phyloP scores from a whole-genome alignment of 495 filamentous ascomycete genomes.

The Pseudoneurospora amorphoporcata region DNA sequence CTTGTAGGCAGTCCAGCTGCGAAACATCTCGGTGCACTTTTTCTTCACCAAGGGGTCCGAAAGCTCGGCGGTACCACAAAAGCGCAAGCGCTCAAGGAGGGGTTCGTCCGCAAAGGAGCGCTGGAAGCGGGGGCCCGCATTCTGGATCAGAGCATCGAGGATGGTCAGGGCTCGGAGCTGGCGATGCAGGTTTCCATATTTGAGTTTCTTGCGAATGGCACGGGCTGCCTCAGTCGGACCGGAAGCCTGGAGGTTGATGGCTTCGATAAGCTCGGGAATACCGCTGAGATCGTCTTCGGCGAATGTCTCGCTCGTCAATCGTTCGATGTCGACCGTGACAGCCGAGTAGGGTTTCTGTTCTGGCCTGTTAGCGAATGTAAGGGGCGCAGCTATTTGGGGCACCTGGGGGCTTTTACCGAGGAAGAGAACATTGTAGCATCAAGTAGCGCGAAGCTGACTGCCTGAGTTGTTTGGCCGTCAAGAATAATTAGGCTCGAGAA shows the following conservation, averaged over 20 bases:
- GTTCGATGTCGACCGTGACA: slow-evolving; percentile 88
- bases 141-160: slow-evolving; percentile 89
- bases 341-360: slow-evolving; percentile 93
- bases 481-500: neutral
- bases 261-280: slow-evolving; percentile 88
- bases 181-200: slow-evolving; percentile 88
- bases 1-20: slow-evolving; percentile 82
- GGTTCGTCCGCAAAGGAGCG: slow-evolving; percentile 81
- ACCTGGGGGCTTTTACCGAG: neutral
- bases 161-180: slow-evolving; percentile 85
- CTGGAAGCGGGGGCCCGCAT: slow-evolving; percentile 83
- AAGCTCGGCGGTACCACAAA: slow-evolving; percentile 73
- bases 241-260: slow-evolving; percentile 76
- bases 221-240: slow-evolving; percentile 86
- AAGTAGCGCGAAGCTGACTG: neutral
- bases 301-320: slow-evolving; percentile 78
- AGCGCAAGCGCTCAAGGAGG: slow-evolving; percentile 83
- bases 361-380: neutral
- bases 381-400: neutral
- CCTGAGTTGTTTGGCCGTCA: neutral
- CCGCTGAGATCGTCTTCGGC: slow-evolving; percentile 86
- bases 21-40: slow-evolving; percentile 78
- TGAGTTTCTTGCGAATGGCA: slow-evolving; percentile 95
- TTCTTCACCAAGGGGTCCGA: slow-evolving; percentile 77
- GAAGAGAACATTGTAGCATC: neutral